Percentiles rank a stretch among this genome's conserved stretches.
phyloP scores from a whole-genome alignment of 2,329 filamentous ascomycete species.

The Ascochyta koolunga region DNA sequence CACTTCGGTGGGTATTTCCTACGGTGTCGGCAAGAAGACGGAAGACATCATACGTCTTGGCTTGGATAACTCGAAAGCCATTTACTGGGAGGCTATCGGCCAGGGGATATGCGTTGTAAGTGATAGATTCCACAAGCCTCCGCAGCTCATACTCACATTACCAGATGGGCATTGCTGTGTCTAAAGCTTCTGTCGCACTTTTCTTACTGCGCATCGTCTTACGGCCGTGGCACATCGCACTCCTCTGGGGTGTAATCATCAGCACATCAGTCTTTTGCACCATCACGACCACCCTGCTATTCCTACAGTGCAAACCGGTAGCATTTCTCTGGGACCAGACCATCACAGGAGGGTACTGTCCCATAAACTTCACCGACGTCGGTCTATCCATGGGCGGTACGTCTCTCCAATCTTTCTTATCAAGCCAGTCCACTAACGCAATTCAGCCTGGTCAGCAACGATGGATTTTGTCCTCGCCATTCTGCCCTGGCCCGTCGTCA shows the following conservation, averaged over 20 bases:
- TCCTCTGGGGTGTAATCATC: slow-evolving; percentile 41
- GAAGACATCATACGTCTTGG: slow-evolving; percentile 26
- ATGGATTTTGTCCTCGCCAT: slow-evolving; percentile 47
- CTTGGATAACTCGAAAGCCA: slow-evolving; percentile 36
- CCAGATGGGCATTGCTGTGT: slow-evolving; percentile 38
- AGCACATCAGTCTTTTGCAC: slow-evolving; percentile 33
- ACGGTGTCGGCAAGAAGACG: slow-evolving; percentile 37
- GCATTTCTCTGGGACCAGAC: slow-evolving; percentile 37
- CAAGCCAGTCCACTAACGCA: slow-evolving; percentile 7
- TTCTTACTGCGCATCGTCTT: slow-evolving; percentile 42
- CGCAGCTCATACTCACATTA: background rate
- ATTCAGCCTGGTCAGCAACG: slow-evolving; percentile 37
- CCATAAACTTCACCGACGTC: slow-evolving; percentile 36
- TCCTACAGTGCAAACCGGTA: slow-evolving; percentile 35
- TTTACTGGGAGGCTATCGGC: slow-evolving; percentile 41
- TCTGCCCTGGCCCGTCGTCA: slow-evolving; percentile 42
- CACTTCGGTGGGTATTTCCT: slow-evolving; percentile 30
- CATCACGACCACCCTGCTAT: slow-evolving; percentile 35
- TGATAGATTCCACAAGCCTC: background rate
- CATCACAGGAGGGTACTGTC: slow-evolving; percentile 32
- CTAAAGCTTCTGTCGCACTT: slow-evolving; percentile 39
- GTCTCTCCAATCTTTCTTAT: background rate
- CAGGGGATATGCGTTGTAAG: slow-evolving; percentile 36
- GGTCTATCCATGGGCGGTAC: slow-evolving; percentile 37
- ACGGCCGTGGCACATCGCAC: slow-evolving; percentile 32